These are phyloP conservation scores for Hydnum rufescens DNA, from an alignment of 768 basidiomycete species.

Conservation along the genomic window DNA sequence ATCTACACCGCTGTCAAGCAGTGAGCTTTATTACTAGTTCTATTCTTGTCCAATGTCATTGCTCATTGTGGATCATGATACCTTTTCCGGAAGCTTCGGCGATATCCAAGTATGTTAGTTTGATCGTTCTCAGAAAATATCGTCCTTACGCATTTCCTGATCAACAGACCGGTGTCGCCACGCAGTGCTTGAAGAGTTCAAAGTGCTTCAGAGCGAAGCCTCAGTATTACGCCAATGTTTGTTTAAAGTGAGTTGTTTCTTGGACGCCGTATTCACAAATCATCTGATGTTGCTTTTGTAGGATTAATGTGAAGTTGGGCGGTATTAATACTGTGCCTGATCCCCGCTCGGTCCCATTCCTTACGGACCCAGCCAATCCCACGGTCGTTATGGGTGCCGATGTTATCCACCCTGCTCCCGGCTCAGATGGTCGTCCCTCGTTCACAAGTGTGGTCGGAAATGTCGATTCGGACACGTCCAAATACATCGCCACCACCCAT, in stretches of 20 bases:
- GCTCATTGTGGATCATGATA: background rate
- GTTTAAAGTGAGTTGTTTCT: slow-evolving; percentile 38
- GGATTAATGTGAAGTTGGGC: slow-evolving; percentile 69
- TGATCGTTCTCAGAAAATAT: background rate
- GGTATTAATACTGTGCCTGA: slow-evolving; percentile 69
- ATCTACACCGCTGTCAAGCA: slow-evolving; percentile 63
- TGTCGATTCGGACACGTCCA: slow-evolving; percentile 54
- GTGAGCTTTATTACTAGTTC: slow-evolving; percentile 23
- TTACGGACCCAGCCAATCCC: slow-evolving; percentile 51
- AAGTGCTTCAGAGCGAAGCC: slow-evolving; percentile 49
- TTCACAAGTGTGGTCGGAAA: slow-evolving; percentile 67
- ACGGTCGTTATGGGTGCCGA: slow-evolving; percentile 75
- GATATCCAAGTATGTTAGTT: slow-evolving; percentile 27
- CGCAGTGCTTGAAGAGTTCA: slow-evolving; percentile 50
- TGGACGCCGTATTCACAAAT: slow-evolving; percentile 32
- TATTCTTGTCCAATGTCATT: background rate
- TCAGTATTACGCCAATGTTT: slow-evolving; percentile 63
- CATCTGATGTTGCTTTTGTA: slow-evolving; percentile 14
- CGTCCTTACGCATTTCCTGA: slow-evolving; percentile 18
- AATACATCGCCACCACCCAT: slow-evolving; percentile 41
- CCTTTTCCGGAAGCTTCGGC: slow-evolving; percentile 36
- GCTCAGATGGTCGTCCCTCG: slow-evolving; percentile 58
- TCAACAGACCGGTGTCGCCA: slow-evolving; percentile 59
- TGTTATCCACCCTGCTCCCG: slow-evolving; percentile 68
- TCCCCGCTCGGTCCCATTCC: slow-evolving; percentile 37